Base-by-base conservation (phyloP, 2,329 filamentous ascomycete genomes). In the Botrytis sinoallii region DNA sequence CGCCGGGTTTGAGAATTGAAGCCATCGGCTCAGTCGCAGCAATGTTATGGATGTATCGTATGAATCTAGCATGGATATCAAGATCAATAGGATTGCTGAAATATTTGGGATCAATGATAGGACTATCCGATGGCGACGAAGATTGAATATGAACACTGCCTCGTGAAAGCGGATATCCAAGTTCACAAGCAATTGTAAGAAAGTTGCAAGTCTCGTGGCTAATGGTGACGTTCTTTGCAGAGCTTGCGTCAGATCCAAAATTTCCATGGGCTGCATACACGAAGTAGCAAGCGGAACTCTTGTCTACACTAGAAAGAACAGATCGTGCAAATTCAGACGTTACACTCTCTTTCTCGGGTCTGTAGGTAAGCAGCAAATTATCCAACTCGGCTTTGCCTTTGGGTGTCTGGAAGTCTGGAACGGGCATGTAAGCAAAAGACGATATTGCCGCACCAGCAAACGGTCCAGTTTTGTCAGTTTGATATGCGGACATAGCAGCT, bases 121-220 rank as follows among this genome's bases (percentile, higher is more conserved):
- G 84, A 35, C 81, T 76, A 1, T 74, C 78, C 0, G 74, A 75
- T 0, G 82, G 14, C 3, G 38, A 80, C 63, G 82, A 70, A 0
- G 82, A 84, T 0, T 75, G 76, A 52, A 85, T 82, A 72, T 85
- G 84, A 0, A 83, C 77, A 20, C 75, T 81, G 2, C 84, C 84
- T n/a, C 84, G 82, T 0, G 84, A 85, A 55, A 84, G 81, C 0
- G 83, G 80, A 73, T 84, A 76, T 14, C 80, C 81, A 76, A 82
- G 81, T 29, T 82, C 78, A 1, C 78, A 75, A 20, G 91, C 86
- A 1, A 91, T 85, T 1, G 87, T 89, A 72, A 88, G 81, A 80
- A 87, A 87, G 78, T 84, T 83, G 0, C 87, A 88, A 78, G 80
- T 29, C 42, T 61, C 44, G 61, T 40, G 20, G 29, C 35, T 71